phyloP scores from a whole-genome alignment of 78 protist species.

The Planoprotostelium fungivorum region DNA sequence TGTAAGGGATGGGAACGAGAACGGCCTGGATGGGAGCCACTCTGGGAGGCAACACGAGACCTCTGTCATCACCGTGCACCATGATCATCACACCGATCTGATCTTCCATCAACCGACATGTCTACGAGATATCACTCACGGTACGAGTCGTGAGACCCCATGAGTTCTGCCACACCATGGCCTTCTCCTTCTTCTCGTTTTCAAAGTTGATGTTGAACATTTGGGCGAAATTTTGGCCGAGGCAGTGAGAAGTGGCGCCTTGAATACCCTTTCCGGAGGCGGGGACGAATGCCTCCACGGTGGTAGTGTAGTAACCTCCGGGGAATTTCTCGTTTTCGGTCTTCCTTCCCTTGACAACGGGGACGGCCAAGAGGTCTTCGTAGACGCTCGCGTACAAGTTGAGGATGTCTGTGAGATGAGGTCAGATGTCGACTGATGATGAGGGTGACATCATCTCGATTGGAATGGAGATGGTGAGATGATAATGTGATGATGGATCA shows the following conservation, averaged over 20 bases:
- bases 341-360: constrained; percentile 80
- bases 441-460: background rate
- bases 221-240: constrained; percentile 95
- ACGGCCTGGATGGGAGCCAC: constrained; percentile 91
- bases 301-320: constrained; percentile 90
- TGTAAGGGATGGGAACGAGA: constrained; percentile 77
- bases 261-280: constrained; percentile 91
- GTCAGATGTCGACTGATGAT: too few species aligned
- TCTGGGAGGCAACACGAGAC: constrained; percentile 97
- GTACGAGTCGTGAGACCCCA: constrained; percentile 98
- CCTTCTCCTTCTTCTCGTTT: constrained; percentile 42
- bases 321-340: constrained; percentile 96
- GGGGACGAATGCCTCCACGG: constrained; percentile 94
- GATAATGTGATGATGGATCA: background rate
- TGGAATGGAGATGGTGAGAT: background rate
- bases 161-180: constrained; percentile 88
- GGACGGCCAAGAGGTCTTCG: constrained; percentile 89
- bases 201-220: constrained; percentile 93
- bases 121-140: constrained; percentile 1
- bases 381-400: constrained; percentile 85
- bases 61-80: constrained; percentile 97
- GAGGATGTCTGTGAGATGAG: constrained; percentile 77
- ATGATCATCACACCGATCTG: constrained; percentile 83
- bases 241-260: constrained; percentile 93
- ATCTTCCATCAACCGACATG: background rate